A percentile compares a stretch with the other conserved stretches of the same genome.
phyloP scores from a whole-genome alignment of 768 basidiomycete species.

The Exidia glandulosa region DNA sequence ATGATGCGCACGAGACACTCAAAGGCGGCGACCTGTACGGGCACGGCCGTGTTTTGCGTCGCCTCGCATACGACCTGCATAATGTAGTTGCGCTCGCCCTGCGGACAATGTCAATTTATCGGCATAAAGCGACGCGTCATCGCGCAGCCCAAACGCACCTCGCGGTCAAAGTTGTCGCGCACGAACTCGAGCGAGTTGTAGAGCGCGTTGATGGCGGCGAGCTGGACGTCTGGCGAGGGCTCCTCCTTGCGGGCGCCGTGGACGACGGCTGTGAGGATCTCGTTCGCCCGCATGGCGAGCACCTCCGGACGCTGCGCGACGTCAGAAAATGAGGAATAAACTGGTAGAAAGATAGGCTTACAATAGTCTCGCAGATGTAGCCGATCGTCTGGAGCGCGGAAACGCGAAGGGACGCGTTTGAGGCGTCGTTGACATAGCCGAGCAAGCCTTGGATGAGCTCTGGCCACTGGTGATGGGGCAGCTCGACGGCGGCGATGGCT shows the following conservation, averaged over 20 bases:
- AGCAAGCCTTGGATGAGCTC: slow-evolving; percentile 83
- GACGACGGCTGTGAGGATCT: slow-evolving; percentile 96
- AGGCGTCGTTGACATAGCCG: slow-evolving; percentile 69
- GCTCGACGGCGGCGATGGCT: slow-evolving; percentile 87
- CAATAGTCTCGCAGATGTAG: slow-evolving; percentile 93
- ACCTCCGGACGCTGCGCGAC: slow-evolving; percentile 77
- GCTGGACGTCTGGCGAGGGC: slow-evolving; percentile 78
- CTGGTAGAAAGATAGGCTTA: slow-evolving; percentile 33
- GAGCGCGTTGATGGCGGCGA: slow-evolving; percentile 85
- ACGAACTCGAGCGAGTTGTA: slow-evolving; percentile 96
- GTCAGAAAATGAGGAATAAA: not conserved
- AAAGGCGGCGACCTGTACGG: slow-evolving; percentile 92
- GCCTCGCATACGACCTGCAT: slow-evolving; percentile 99
- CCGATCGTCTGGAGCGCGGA: slow-evolving; percentile 92
- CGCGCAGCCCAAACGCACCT: slow-evolving; percentile 41
- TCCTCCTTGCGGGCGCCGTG: slow-evolving; percentile 97
- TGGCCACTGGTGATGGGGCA: slow-evolving; percentile 80
- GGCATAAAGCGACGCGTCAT: not conserved
- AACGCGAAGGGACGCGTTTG: slow-evolving; percentile 65
- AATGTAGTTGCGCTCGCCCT: slow-evolving; percentile 99
- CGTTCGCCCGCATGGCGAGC: slow-evolving; percentile 79
- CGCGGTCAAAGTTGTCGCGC: slow-evolving; percentile 93
- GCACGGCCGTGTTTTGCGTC: slow-evolving; percentile 69
- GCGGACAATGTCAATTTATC: slow-evolving; percentile 1
- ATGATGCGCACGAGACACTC: slow-evolving; percentile 94